Base-by-base conservation (phyloP, 495 filamentous ascomycete genomes). In the Penicillium cataractarum region DNA sequence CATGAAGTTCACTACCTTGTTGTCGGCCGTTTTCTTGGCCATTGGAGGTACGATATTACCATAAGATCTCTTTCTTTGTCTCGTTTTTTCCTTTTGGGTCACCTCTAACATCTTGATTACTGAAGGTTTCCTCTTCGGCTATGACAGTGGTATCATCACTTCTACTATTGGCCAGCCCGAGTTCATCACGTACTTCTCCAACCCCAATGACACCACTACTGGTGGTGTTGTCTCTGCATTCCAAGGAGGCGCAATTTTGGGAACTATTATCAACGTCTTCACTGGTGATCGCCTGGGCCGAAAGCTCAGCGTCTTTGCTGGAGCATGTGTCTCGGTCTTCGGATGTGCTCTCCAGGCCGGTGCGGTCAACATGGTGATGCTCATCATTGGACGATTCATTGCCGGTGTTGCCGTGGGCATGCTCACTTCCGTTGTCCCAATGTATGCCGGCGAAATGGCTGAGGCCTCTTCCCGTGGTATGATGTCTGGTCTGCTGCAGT, bases 181-280 rank as follows among this genome's bases (percentile, higher is more conserved):
- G 6, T 84, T 83, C 57, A 62, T 72, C 24, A 68, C 65, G 21
- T 80, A 82, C 65, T 83, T 81, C 53, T 56, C 50, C 55, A 57
- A 66, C 27, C 71, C 71, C 3, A 77, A 69, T 15, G 64, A 78
- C 60, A 72, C 74, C 10, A 62, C 74, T 4, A 78, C 78, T 6
- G 77, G 79, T 10, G 81, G 81, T 15, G 78, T 84, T 27, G 81
- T 83, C 31, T 82, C 80, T 6, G 68, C 80, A 13, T 84, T 80
- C 39, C 77, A 80, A 37, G 71, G 68, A 1, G 66, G 66, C 65
- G 81, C 80, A 10, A 82, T 81, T 60, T 60, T 78, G 2, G 80
- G 81, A 1, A 78, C 80, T 12, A 76, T 80, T 4, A 74, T 76
- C 13, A 78, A 80, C 32, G 74, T 78, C 24, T 64, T 74, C 15